phyloP scores from a whole-genome alignment of 305 asterid species.

The Fraxinus velutina region DNA sequence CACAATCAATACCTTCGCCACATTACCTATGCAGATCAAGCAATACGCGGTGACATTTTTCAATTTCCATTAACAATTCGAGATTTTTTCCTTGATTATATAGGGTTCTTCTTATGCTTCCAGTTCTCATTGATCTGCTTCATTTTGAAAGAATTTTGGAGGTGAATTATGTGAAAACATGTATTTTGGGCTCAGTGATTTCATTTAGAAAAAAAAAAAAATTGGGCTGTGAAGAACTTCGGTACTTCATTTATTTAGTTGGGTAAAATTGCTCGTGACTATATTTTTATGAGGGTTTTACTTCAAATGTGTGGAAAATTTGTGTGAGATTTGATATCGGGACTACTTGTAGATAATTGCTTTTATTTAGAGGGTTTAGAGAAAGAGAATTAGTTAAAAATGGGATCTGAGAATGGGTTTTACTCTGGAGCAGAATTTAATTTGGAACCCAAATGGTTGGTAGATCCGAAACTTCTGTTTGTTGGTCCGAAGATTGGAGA shows the following conservation, averaged over 20 bases:
- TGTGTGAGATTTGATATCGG: conserved; percentile 37
- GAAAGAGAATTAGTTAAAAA: conserved; percentile 27
- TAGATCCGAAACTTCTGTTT: conserved; percentile 84
- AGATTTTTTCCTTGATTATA: background rate
- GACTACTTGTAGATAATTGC: conserved; percentile 24
- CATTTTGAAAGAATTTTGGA: background rate
- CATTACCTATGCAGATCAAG: conserved; percentile 61
- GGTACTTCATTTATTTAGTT: conserved; percentile 9
- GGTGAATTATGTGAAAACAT: conserved; percentile 13
- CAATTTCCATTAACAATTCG: background rate
- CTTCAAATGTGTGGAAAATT: conserved; percentile 23
- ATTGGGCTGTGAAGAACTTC: conserved; percentile 10
- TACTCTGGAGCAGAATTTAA: conserved; percentile 58
- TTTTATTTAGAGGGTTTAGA: conserved; percentile 18
- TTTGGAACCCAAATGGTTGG: conserved; percentile 62
- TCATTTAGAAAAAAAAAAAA: background rate
- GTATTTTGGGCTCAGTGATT: conserved; percentile 27
- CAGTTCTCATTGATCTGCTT: conserved; percentile 16
- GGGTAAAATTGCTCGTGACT: conserved; percentile 9
- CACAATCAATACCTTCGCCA: conserved; percentile 57
- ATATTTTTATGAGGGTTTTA: conserved; percentile 29
- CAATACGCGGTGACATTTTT: conserved; percentile 22
- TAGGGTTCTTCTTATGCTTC: conserved; percentile 1
- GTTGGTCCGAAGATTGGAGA: conserved; percentile 98
- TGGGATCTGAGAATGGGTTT: conserved; percentile 73